These are phyloP conservation scores for Entomortierella lignicola DNA, from an alignment of 192 early-diverging fungal species.

Conservation along the genomic window DNA sequence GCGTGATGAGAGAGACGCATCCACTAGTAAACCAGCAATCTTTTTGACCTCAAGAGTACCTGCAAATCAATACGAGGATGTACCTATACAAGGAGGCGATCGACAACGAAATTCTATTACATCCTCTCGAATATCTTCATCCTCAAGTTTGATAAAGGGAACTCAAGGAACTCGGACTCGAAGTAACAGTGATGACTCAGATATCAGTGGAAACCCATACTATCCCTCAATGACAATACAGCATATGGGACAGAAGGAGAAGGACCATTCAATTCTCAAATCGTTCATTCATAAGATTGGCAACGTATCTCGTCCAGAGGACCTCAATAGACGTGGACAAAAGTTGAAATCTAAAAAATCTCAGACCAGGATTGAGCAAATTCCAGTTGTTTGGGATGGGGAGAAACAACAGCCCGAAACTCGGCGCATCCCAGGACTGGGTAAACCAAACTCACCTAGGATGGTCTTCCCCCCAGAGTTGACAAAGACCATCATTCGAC, in stretches of 20 bases:
- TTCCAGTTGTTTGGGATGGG: constrained; percentile 30
- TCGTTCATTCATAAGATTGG: constrained; percentile 9
- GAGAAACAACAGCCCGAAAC: constrained; percentile 23
- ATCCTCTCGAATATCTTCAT: background rate
- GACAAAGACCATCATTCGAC: constrained; percentile 29
- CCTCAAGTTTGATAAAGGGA: background rate
- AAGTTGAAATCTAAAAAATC: background rate
- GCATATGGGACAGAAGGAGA: background rate
- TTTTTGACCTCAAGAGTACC: background rate
- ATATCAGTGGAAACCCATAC: background rate
- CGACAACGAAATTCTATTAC: background rate
- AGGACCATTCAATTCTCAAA: background rate
- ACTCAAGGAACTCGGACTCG: background rate
- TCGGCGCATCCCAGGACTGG: constrained; percentile 24
- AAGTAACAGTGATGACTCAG: background rate
- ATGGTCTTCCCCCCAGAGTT: constrained; percentile 28
- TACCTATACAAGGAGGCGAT: constrained; percentile 1
- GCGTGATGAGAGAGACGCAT: constrained; percentile 1
- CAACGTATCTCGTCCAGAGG: background rate
- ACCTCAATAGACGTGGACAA: background rate
- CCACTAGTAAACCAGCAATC: background rate
- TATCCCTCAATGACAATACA: background rate
- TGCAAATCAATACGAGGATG: background rate
- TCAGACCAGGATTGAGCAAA: constrained; percentile 13
- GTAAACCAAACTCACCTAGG: constrained; percentile 13